These are phyloP conservation scores for Colletotrichum cereale DNA, from an alignment of 2,329 filamentous ascomycete species.

Conservation along the genomic window DNA sequence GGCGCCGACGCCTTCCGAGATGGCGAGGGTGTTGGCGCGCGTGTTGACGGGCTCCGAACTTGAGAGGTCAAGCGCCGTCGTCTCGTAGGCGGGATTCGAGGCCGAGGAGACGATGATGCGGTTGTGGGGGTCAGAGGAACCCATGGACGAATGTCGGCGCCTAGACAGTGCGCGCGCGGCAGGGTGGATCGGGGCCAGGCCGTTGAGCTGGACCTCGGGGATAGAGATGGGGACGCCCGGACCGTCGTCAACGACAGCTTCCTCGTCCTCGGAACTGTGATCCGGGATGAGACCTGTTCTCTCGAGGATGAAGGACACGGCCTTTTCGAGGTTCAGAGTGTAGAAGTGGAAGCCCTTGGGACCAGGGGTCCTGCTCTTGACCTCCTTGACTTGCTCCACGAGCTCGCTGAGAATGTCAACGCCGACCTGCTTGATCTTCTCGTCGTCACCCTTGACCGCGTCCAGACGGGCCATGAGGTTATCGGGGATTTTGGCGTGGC, in stretches of 20 bases:
- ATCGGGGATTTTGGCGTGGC: constrained; percentile 85
- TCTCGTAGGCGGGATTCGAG: constrained; percentile 75
- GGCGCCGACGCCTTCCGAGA: constrained; percentile 91
- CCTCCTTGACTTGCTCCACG: constrained; percentile 79
- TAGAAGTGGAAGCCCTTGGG: constrained; percentile 96
- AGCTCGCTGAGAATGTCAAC: constrained; percentile 89
- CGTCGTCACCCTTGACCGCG: constrained; percentile 81
- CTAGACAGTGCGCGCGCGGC: constrained; percentile 53
- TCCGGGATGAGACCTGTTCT: constrained; percentile 84
- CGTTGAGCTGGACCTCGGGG: constrained; percentile 66
- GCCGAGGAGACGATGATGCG: constrained; percentile 82
- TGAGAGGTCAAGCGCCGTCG: constrained; percentile 81
- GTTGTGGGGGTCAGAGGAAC: constrained; percentile 89
- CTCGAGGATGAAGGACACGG: constrained; percentile 93
- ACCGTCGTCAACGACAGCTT: constrained; percentile 62
- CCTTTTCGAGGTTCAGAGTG: constrained; percentile 95
- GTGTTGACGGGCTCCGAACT: constrained; percentile 76
- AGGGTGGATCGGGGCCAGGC: constrained; percentile 49
- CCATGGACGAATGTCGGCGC: constrained; percentile 81
- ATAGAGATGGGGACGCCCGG: constrained; percentile 53
- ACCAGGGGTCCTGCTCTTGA: constrained; percentile 67
- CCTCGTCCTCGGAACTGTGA: constrained; percentile 64
- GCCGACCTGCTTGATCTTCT: constrained; percentile 82
- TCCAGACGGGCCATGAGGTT: constrained; percentile 78
- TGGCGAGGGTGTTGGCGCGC: constrained; percentile 87